Base-by-base conservation (phyloP, 306 rosid genomes). In the Glycine tomentella region DNA sequence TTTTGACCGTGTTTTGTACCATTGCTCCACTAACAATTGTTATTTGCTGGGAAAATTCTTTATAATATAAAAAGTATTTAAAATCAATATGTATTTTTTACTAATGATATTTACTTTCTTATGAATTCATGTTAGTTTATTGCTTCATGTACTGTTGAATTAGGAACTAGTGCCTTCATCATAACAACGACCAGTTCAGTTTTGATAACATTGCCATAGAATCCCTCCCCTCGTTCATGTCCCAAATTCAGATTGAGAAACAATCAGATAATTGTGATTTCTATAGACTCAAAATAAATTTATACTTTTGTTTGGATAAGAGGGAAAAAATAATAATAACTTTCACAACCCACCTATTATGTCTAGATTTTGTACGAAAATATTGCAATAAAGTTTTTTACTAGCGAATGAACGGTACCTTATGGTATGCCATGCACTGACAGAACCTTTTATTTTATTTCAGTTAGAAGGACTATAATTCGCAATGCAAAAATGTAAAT, bases 231-330 rank as follows among this genome's bases (percentile, higher is more conserved):
- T 17, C 75, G n/a, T 49, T 25, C 46, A 38, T 38, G 11, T 53
- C 67, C 51, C 25, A 20, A 46, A 5, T 42, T 69, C 13, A 25
- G 31, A 25, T 25, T 25, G 31, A 25, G 31, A 25, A 25, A 45
- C 42, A 44, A 56, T 51, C 36, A 69, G 14, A 78, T 53, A 69
- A 44, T 79, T 16, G 11, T 53, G 61, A 79, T 45, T 55, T 58
- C 14, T 33, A 16, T 4, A 69, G 38, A 70, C 49, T 46, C 46
- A 69, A 67, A 68, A 70, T 14, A 79, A 56, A 13, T 17, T 8
- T 17, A 13, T 71, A 71, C 46, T 50, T 50, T 69, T 49, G 56
- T 50, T 65, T 51, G 49, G 33, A 16, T 52, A 61, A 59, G 57
- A 66, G 20, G 8, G 14, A 14, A 7, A n/a, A 25, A 38, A 63